Base-by-base conservation (phyloP, 1,139 yeast genomes). In the Yamadazyma friedrichii region DNA sequence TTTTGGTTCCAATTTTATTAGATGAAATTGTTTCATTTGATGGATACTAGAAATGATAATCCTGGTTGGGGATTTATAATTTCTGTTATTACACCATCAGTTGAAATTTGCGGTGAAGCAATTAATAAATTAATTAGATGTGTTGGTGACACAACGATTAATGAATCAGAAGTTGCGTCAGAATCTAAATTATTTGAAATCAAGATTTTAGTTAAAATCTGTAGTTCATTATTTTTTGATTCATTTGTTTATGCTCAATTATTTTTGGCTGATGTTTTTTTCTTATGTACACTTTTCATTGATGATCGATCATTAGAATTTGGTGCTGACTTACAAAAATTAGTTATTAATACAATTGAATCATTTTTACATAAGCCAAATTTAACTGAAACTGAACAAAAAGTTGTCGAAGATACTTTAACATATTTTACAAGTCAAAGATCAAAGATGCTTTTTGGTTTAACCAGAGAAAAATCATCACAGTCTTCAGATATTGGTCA, bases 11-110 rank as follows among this genome's bases (percentile, higher is more conserved):
- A 8, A 61, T 80, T 3, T 67, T 88, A 30, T 76, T 87, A 11
- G 88, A 85, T 47, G 95, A 87, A 54, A 79, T 86, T 25, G 78
- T 85, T 15, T 78, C 82, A 1, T 86, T 80, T 51, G 86, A 76
- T 85, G 53, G 94, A 85, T 52, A 79, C 82, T 54, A 85, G 84
- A 48, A 82, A 87, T 29, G 87, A 82, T 50, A 85, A 84, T 12
- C 74, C 80, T 25, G 81, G 78, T 40, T 84, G 91, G 91, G 67
- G 73, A 15, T 75, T 74, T 38, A 74, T 80, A 3, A 74, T 84
- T 4, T 74, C 86, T 0, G 74, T 85, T 16, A 68, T 88, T 42
- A 74, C 85, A 0, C 93, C 96, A 3, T 82, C 95, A 1, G 70
- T 82, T 15, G 88, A 84, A 47, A 74, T 88, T 3, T 83, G 91